Percentiles rank a stretch among this genome's conserved stretches.
Evolutionary conservation across 352 stramenopile genomes (phyloP).

Genomic region (Aphanomyces euteiches): DNA sequence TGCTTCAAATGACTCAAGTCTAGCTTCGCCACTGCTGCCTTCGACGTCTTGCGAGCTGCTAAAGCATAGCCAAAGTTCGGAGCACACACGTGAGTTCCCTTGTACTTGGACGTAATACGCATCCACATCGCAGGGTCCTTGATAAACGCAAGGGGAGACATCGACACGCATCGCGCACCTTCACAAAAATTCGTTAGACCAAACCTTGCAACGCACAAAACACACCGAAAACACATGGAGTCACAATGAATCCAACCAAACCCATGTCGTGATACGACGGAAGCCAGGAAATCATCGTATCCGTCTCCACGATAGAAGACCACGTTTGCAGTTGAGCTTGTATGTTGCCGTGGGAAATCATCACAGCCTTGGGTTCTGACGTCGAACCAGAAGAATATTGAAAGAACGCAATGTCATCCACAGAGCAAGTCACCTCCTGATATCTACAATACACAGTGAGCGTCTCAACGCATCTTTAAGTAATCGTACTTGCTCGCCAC

Average conservation of each 20-base stretch:
- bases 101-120: constrained; percentile 66
- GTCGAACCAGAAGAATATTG: constrained; percentile 82
- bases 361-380: constrained; percentile 74
- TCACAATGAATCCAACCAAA: constrained; percentile 77
- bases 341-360: constrained; percentile 80
- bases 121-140: constrained; percentile 82
- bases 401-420: constrained; percentile 75
- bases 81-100: constrained; percentile 68
- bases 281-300: constrained; percentile 76
- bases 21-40: constrained; percentile 53
- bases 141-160: constrained; percentile 84
- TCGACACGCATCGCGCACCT: constrained; percentile 64
- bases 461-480: background rate
- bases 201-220: background rate
- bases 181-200: background rate
- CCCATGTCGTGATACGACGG: constrained; percentile 84
- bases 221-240: constrained; percentile 37
- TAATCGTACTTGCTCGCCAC: constrained; percentile 45
- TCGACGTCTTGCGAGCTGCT: constrained; percentile 65
- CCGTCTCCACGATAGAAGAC: constrained; percentile 53
- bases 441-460: constrained; percentile 29
- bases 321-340: constrained; percentile 68
- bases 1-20: constrained; percentile 68
- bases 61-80: constrained; percentile 81
- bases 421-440: constrained; percentile 38